phyloP scores from a whole-genome alignment of 2,329 filamentous ascomycete genomes.

The Aureobasidium vineae region DNA sequence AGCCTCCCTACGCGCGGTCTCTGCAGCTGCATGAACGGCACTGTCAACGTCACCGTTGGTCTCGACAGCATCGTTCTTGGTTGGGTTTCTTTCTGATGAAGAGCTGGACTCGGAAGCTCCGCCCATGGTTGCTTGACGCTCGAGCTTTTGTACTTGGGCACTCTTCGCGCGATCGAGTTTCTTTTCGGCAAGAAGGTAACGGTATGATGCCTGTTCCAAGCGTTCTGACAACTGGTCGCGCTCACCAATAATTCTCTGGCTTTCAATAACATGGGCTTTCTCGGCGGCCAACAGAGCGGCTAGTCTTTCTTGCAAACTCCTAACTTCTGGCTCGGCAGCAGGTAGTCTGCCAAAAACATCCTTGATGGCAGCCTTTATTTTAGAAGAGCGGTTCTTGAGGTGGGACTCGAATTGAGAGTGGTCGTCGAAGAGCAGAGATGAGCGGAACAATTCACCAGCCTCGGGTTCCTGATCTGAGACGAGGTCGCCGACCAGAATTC shows the following conservation, averaged over 20 bases:
- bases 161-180: constrained; percentile 89
- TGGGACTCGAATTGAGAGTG: constrained; percentile 70
- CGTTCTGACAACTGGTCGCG: constrained; percentile 84
- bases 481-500: constrained; percentile 40
- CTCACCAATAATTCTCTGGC: constrained; percentile 72
- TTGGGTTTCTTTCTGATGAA: constrained; percentile 42
- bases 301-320: constrained; percentile 71
- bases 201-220: constrained; percentile 80
- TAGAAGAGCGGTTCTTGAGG: constrained; percentile 69
- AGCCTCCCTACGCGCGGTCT: constrained; percentile 74
- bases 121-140: constrained; percentile 79
- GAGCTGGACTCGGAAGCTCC: constrained; percentile 48
- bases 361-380: constrained; percentile 72
- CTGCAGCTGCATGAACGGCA: constrained; percentile 62
- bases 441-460: constrained; percentile 48
- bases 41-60: constrained; percentile 54
- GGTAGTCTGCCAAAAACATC: constrained; percentile 59
- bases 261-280: constrained; percentile 73
- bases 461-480: constrained; percentile 27
- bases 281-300: constrained; percentile 73
- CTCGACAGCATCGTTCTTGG: constrained; percentile 47
- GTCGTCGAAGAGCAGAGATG: constrained; percentile 55
- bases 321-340: constrained; percentile 62
- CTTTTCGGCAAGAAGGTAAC: constrained; percentile 95
- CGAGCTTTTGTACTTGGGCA: constrained; percentile 83